Evolutionary conservation across 177 flowering plant genomes (phyloP), one percentile per base, ranked within the genome.

Genomic region (Vitis hybrid): DNA sequence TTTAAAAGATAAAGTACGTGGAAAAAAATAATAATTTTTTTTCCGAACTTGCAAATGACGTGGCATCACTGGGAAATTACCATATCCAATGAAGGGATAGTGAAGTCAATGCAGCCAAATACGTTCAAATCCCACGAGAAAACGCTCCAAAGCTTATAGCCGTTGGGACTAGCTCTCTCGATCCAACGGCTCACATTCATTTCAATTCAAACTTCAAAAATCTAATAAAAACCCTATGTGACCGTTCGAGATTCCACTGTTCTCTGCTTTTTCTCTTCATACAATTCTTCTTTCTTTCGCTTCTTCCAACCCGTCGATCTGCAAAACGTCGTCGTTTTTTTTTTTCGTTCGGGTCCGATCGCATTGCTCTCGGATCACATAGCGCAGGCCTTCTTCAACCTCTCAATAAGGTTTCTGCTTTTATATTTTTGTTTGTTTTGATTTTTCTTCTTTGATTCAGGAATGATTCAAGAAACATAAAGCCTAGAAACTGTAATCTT

Each of bases 191-290:
- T 73, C 49, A 52, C 3, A 32, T 49, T 58, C 54, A 18, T 52
- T 55, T 30, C 48, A 72, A 72, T 82, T 79, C 78, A 79, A 82
- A 76, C 45, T 71, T 34, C 40, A 40, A 6, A 40, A 68, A 68
- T 13, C 18, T 18, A 32, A 60, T 69, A 64, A 55, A 66, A 34
- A 56, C 64, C 56, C 52, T 21, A 48, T 59, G 59, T 68, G 56
- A 50, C 14, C 13, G 21, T 65, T n/a, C n/a, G 18, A 14, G 12
- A 65, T 17, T 13, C 6, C 63, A 21, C 67, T 21, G n/a, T 57
- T 56, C 70, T 34, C 72, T 59, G 8, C 67, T 34, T 30, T 61
- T 51, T 56, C 65, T 66, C 66, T 66, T 63, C 30, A 26, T 26
- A 26, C 30, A 26, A 26, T 26, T 67, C 70, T 67, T 50, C 65